Percentiles rank a stretch among this genome's conserved stretches.
phyloP scores from a whole-genome alignment of 2,329 filamentous ascomycete genomes.

The Ceratocystiopsis minuta region DNA sequence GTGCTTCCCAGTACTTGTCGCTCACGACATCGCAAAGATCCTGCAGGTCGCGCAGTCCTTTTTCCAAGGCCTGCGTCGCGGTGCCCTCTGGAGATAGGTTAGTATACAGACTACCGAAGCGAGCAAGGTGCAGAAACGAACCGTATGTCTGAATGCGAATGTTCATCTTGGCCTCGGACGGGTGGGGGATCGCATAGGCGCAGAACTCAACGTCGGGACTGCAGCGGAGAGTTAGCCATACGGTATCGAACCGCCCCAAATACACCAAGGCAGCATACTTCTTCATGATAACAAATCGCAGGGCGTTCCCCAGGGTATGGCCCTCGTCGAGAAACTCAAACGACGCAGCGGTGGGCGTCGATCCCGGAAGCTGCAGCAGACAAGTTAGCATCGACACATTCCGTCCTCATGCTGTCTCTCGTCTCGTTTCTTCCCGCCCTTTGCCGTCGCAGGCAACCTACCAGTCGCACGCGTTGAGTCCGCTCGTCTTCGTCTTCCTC shows the following conservation, averaged over 20 bases:
- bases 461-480: constrained; percentile 42
- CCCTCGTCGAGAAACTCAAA: constrained; percentile 92
- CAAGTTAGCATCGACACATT: too few relatives aligned
- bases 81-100: constrained; percentile 41
- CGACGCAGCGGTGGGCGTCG: constrained; percentile 72
- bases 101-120: background rate
- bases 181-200: constrained; percentile 93
- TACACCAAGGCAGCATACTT: too few relatives aligned
- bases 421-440: background rate
- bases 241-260: too few relatives aligned
- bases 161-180: constrained; percentile 92
- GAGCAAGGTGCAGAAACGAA: constrained; percentile 23
- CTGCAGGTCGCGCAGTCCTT: constrained; percentile 75
- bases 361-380: constrained; percentile 53
- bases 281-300: constrained; percentile 95
- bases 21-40: constrained; percentile 84
- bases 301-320: constrained; percentile 84
- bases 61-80: constrained; percentile 72
- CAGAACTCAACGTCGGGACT: constrained; percentile 96
- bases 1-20: constrained; percentile 64
- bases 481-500: constrained; percentile 30
- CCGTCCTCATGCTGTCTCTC: too few relatives aligned
- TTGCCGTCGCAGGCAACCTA: constrained; percentile 17
- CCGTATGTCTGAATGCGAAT: constrained; percentile 93
- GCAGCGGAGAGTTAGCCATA: background rate